Evolutionary conservation across 495 filamentous ascomycete species (phyloP).

Genomic region (Talaromyces thailandensis): DNA sequence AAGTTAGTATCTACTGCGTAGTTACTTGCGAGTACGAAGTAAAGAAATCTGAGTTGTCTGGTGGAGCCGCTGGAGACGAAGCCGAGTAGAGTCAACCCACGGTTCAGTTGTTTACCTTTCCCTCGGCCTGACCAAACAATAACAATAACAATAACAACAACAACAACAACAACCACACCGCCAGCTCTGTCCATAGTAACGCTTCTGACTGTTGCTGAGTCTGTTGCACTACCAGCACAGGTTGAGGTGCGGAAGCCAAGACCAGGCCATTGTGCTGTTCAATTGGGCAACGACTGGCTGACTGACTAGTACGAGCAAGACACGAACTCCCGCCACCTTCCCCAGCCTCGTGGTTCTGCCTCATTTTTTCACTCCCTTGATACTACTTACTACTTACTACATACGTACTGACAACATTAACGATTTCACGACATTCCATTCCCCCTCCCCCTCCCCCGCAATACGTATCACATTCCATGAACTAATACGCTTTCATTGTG

Average conservation of each 20-base stretch:
- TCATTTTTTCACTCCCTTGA: conserved; percentile 1
- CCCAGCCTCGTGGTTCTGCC: conserved; percentile 6
- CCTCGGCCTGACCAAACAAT: not conserved
- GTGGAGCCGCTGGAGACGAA: not conserved
- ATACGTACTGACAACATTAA: not conserved
- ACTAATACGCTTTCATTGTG: conserved; percentile 5
- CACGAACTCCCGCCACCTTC: conserved; percentile 7
- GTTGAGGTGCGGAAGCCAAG: not conserved
- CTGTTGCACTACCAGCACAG: not conserved
- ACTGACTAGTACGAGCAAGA: not conserved
- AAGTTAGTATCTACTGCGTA: too few relatives aligned
- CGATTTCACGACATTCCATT: not conserved
- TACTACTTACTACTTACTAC: not conserved
- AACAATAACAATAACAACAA: conserved; percentile 1
- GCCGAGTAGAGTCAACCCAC: not conserved
- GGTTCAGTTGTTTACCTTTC: conserved; percentile 7
- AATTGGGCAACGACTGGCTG: too few relatives aligned
- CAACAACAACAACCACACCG: not conserved
- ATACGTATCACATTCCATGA: conserved; percentile 3
- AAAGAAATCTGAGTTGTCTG: not conserved
- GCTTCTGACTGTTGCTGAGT: not conserved
- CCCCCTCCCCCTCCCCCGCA: not conserved
- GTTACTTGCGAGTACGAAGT: too few relatives aligned
- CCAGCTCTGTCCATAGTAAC: not conserved
- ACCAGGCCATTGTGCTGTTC: not conserved